phyloP scores from a whole-genome alignment of 331 rosid species.

The Malus hybrid region DNA sequence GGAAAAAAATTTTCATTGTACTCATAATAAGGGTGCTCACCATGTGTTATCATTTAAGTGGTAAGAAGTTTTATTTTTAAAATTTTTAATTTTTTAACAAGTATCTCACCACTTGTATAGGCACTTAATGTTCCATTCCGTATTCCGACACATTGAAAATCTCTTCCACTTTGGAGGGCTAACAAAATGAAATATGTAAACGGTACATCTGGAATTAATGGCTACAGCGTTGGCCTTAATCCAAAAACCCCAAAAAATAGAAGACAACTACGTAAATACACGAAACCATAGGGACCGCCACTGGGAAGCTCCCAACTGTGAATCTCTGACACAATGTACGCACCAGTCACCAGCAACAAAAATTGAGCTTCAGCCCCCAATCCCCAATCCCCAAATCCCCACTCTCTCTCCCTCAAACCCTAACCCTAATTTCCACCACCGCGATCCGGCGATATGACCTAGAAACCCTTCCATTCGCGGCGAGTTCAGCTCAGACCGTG shows the following conservation, averaged over 20 bases:
- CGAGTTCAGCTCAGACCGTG: constrained; percentile 3
- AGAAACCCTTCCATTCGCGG: background rate
- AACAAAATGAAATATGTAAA: too few relatives aligned
- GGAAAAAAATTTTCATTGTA: too few relatives aligned
- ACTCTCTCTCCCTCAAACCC: background rate
- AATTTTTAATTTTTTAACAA: too few relatives aligned
- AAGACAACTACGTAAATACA: background rate
- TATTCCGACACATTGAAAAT: fast-evolving
- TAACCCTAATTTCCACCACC: constrained; percentile 18
- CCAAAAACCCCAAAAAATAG: background rate
- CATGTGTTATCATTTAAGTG: too few relatives aligned
- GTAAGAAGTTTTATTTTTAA: too few relatives aligned
- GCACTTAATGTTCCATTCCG: fast-evolving
- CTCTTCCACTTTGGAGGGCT: too few relatives aligned
- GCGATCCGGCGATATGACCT: constrained; percentile 7
- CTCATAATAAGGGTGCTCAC: too few relatives aligned
- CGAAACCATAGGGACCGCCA: constrained; percentile 1
- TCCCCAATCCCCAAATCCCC: background rate
- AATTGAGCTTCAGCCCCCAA: constrained; percentile 7
- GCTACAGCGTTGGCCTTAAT: background rate
- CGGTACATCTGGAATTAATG: too few relatives aligned
- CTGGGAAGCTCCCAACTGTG: background rate
- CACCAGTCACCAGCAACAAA: constrained; percentile 4
- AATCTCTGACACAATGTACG: constrained; percentile 4
- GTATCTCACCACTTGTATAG: too few relatives aligned